Base-by-base conservation (phyloP, 2,329 filamentous ascomycete genomes). In the Mariannaea elegans region DNA sequence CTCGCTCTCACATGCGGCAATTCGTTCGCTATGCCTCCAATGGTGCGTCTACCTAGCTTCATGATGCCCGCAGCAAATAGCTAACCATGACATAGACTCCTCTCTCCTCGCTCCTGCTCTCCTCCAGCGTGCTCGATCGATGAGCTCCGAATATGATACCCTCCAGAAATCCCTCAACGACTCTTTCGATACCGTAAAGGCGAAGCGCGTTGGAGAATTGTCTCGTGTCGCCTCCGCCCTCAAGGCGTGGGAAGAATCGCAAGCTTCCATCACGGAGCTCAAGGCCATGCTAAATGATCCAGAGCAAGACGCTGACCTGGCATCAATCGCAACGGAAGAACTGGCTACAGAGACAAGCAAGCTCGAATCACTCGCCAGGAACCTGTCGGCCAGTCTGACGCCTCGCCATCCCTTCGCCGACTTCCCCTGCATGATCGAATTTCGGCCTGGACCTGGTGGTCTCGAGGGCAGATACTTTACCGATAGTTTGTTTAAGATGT, bases 401-500 rank as follows among this genome's bases (percentile, higher is more conserved):
- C 95, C 95, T 1, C 87, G 88, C 38, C 94, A 99, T 74, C 92
- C 94, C 3, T 99, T 97, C 73, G 92, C 92, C 29, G 86, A 93
- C 63, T 84, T 98, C 67, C 93, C 94, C 52, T 98, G 94, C 75
- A 84, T 99, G 64, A 79, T 99, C 39, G 95, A 99, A 78, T 91
- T 99, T 60, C 87, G 94, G 1, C 95, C 95, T 0, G 95, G 95
- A 0, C 94, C 93, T 0, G 95, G 95, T 34, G 95, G 95, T 2
- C 88, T 93, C 57, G 95, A 99, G 78, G 94, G 94, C 2, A 89
- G 92, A 0, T 88, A 97, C 63, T 99, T 99, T 69, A 93, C 94
- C 12, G 91, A 91, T 54, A 88, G 95, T 51, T 78, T 99, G 7
- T 87, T 97, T 68, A 87, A 89, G 66, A 98, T 99, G 95, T 99